Base-by-base conservation (phyloP, 2,329 filamentous ascomycete species). In the Diaporthe eres region DNA sequence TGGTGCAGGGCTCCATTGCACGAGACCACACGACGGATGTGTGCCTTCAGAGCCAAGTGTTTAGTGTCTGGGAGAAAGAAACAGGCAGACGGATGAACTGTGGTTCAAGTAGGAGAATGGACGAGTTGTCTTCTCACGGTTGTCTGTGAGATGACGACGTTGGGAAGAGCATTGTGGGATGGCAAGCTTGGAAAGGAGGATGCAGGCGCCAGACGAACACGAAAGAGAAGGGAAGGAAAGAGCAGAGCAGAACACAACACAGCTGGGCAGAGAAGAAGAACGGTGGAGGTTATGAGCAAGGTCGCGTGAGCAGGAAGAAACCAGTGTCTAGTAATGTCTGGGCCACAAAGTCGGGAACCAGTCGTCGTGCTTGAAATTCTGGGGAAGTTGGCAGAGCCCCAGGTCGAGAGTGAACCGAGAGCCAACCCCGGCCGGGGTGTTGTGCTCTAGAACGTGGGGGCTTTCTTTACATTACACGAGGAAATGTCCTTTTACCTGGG, bases 321-420 rank as follows among this genome's bases (percentile, higher is more conserved):
- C 42, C 44, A 53, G 28, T 22, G 28, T 51, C 47, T 53, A 28
- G 19, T 34, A 53, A 28, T 68, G 63, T 53, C 63, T 25, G 47
- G 63, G 63, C 13, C 63, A 68, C 47, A 39, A 53, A 37, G 53
- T 53, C 63, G 63, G 63, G 63, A 68, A 68, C 63, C 63, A 68
- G 63, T 68, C 47, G 65, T 53, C 47, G n/a, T 19, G 65, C 65
- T 70, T 28, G 49, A 19, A 70, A 67, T 55, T 55, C 49, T 53
- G 49, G 65, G 65, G 65, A 53, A 70, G 65, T 28, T 17, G 63
- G 15, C 34, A 25, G 65, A 37, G 65, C 65, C 65, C 65, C 65
- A 70, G 65, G 65, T 70, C 13, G 65, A 70, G 47, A 70, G 65
- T 55, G 47, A 70, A 53, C 65, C 65, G 47, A 42, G 34, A 12